phyloP scores from a whole-genome alignment of 768 basidiomycete species.

The Naematelia aurantialba region DNA sequence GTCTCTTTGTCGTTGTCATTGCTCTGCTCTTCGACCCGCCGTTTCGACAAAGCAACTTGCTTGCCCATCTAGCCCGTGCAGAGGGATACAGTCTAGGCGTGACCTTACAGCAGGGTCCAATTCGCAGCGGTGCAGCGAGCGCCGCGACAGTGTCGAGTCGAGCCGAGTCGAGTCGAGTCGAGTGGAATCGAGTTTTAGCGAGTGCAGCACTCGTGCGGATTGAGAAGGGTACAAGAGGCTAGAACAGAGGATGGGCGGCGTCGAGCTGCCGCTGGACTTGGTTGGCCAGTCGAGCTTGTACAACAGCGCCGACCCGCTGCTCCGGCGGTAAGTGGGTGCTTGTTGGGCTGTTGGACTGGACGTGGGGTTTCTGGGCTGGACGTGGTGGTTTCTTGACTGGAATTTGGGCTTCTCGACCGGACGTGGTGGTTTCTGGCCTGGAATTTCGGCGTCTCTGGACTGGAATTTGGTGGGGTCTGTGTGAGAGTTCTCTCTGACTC shows the following conservation, averaged over 20 bases:
- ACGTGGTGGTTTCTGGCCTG: neutral
- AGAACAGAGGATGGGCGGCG: constrained; percentile 6
- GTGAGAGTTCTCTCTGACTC: neutral
- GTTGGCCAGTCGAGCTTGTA: constrained; percentile 40
- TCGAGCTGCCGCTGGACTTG: constrained; percentile 37
- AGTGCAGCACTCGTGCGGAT: too few species aligned
- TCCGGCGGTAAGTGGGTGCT: constrained; percentile 31
- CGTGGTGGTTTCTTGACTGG: neutral
- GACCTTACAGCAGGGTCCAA: too few species aligned
- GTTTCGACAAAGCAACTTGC: too few species aligned
- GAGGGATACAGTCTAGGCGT: too few species aligned
- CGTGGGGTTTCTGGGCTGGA: neutral
- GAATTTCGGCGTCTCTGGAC: neutral
- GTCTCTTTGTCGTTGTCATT: too few species aligned
- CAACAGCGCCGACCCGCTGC: constrained; percentile 34
- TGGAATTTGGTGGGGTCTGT: neutral
- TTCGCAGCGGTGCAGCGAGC: too few species aligned
- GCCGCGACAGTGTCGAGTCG: too few species aligned
- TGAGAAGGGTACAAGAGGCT: too few species aligned
- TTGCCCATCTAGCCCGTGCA: too few species aligned
- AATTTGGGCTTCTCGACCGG: neutral
- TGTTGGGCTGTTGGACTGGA: neutral
- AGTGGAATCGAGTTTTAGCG: too few species aligned
- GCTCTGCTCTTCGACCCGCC: too few species aligned
- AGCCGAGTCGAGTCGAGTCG: too few species aligned